These are phyloP conservation scores for Trametes cinnabarina DNA, from an alignment of 768 basidiomycete genomes.

Conservation along the genomic window DNA sequence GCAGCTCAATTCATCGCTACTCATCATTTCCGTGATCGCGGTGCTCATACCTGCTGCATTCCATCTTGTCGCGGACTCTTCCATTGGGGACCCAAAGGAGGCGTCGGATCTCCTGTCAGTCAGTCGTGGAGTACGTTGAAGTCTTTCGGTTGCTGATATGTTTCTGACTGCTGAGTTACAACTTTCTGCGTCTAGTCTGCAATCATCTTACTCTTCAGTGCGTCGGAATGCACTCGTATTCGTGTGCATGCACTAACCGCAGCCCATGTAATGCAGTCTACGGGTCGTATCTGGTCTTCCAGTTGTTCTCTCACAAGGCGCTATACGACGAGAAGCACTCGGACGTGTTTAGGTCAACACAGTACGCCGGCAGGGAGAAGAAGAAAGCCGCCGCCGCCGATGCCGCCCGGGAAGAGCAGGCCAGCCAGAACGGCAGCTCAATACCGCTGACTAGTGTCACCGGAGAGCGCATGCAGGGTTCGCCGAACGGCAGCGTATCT, in stretches of 20 bases:
- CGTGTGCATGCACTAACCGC: not conserved
- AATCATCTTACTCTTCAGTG: constrained; percentile 52
- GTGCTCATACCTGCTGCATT: constrained; percentile 79
- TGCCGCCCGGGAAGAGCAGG: not conserved
- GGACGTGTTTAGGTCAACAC: constrained; percentile 25
- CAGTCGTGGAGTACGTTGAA: constrained; percentile 47
- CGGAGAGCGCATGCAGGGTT: constrained; percentile 10
- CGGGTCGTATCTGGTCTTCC: constrained; percentile 49
- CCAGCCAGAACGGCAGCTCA: constrained; percentile 5
- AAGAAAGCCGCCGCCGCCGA: constrained; percentile 1
- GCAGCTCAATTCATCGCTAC: constrained; percentile 71
- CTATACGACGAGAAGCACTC: constrained; percentile 41
- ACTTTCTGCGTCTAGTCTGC: constrained; percentile 39
- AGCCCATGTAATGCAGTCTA: constrained; percentile 40
- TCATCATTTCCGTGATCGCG: constrained; percentile 78
- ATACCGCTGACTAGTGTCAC: not conserved
- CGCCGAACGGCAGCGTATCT: not conserved
- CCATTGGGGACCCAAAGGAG: constrained; percentile 34
- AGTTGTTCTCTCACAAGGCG: constrained; percentile 54
- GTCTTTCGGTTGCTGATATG: not conserved
- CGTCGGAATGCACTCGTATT: constrained; percentile 20
- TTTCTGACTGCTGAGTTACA: not conserved
- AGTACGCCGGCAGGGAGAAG: constrained; percentile 18
- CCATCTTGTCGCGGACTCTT: constrained; percentile 47
- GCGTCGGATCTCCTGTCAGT: constrained; percentile 43